Percentiles rank a stretch among this genome's conserved stretches.
Evolutionary conservation across 2,329 filamentous ascomycete species (phyloP).

Genomic region (Penicillium sp.): DNA sequence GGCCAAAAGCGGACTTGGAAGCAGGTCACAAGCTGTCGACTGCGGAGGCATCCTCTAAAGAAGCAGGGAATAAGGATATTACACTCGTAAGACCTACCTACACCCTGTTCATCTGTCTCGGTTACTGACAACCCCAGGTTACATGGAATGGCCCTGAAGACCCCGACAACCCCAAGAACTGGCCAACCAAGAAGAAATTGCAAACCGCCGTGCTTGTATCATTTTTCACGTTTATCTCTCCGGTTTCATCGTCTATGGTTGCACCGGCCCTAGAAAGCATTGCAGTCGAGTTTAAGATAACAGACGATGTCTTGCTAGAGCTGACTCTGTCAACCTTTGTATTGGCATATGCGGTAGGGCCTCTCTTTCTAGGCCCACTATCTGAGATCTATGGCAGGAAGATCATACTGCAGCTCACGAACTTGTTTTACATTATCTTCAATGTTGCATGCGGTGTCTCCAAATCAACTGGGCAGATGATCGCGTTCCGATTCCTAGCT

Average conservation of each 20-base stretch:
- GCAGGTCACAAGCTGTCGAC: not conserved
- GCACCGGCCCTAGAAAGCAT: slow-evolving; percentile 60
- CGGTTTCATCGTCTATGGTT: slow-evolving; percentile 67
- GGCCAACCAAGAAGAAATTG: slow-evolving; percentile 64
- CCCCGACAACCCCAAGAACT: slow-evolving; percentile 59
- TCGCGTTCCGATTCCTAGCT: slow-evolving; percentile 64
- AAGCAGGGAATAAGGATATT: not conserved
- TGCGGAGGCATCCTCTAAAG: not conserved
- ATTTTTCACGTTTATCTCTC: slow-evolving; percentile 66
- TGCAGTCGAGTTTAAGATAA: slow-evolving; percentile 59
- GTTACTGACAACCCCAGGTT: slow-evolving; percentile 24
- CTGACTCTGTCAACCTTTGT: slow-evolving; percentile 63
- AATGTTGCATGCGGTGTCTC: slow-evolving; percentile 66
- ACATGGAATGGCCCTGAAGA: slow-evolving; percentile 61
- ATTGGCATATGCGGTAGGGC: slow-evolving; percentile 60
- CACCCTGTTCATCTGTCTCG: not conserved
- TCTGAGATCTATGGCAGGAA: slow-evolving; percentile 64
- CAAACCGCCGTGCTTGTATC: slow-evolving; percentile 60
- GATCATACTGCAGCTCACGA: slow-evolving; percentile 60
- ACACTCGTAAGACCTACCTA: not conserved
- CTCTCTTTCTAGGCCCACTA: slow-evolving; percentile 58
- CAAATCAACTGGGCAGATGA: slow-evolving; percentile 59
- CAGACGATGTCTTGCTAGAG: slow-evolving; percentile 50
- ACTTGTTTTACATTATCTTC: slow-evolving; percentile 63
- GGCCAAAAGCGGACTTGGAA: not conserved